Evolutionary conservation across 768 basidiomycete genomes (phyloP), one percentile per base, ranked within the genome.

Genomic region (Lactifluus volemus): DNA sequence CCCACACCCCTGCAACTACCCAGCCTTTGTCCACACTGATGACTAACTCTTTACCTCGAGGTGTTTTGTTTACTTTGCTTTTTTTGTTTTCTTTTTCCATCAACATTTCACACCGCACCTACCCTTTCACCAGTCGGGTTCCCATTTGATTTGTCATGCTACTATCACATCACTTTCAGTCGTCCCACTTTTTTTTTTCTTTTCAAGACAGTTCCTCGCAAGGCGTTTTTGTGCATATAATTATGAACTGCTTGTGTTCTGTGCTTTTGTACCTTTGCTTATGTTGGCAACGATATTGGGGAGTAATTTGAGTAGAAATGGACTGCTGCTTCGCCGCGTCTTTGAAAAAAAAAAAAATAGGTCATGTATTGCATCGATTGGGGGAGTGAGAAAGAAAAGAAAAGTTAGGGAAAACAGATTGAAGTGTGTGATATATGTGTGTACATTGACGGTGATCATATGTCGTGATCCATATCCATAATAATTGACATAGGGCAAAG

Each of bases 201-300:
- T 19, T 38, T 34, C 9, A 34, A 5, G 32, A 34, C 32, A 34
- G 32, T 9, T 34, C 9, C 32, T 34, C 32, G 32, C 32, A 34
- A 34, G 32, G 32, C 9, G 32, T 34, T 34, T 25, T 34, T 34
- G 32, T 51, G 54, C 62, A 63, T 64, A 64, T 65, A 64, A 63
- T 65, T 65, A 64, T 65, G 64, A 62, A 65, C 64, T 64, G 60
- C 9, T 38, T 38, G 64, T 63, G 55, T 57, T 39, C 17, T 55
- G n/a, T 65, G 62, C 56, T 56, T 55, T 34, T 65, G 64, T 63
- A 59, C 34, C 21, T 59, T 63, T 32, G 48, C 53, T 60, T 64
- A 54, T 65, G 30, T 51, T 19, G 41, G 14, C 49, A 42, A 50
- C 41, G 63, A 55, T 21, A 36, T 54, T 6, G 53, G 55, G 25